Base-by-base conservation (phyloP, 306 rosid species). In the Cyamopsis tetragonoloba region DNA sequence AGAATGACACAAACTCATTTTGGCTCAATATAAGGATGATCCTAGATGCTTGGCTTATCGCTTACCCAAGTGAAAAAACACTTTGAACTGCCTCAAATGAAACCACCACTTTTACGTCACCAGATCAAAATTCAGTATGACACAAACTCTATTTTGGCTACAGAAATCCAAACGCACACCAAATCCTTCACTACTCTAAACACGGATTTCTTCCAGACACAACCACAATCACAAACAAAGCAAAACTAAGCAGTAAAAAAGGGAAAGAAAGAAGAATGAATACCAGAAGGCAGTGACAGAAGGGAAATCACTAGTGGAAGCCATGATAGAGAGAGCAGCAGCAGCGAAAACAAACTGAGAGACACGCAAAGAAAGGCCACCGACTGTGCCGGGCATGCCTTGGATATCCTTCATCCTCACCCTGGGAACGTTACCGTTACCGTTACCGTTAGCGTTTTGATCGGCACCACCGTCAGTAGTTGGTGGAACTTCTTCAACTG, bases 331-430 rank as follows among this genome's bases (percentile, higher is more conserved):
- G 14, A 92, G 84, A 9, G 98, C 87, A 14, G 86, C 89, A 65
- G 85, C 82, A 30, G 96, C 81, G 42, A 89, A 89, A 44, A 80
- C 62, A 66, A 92, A 70, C 84, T 89, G 96, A 17, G 66, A 53
- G 13, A 85, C 46, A 44, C 96, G 88, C 70, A 92, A 39, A 59
- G 58, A 78, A 2, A 92, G 79, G 38, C 98, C 98, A 22, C 91
- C 88, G 5, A 76, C 79, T 1, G 98, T 92, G 75, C 96, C 98
- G 7, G 96, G 96, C 98, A 92, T 92, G 35, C 98, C 98, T 50
- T 85, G 91, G 2, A 87, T 50, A 64, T 87, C 93, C 70, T 87
- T 89, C 96, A 89, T 86, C 82, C 98, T 82, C 76, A 80, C 85
- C 63, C 88, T 72, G 4, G 86, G 88, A 19, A 75, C 82, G 77